Evolutionary conservation across 495 filamentous ascomycete species (phyloP).

Genomic region (Mytilinidion resinicola): DNA sequence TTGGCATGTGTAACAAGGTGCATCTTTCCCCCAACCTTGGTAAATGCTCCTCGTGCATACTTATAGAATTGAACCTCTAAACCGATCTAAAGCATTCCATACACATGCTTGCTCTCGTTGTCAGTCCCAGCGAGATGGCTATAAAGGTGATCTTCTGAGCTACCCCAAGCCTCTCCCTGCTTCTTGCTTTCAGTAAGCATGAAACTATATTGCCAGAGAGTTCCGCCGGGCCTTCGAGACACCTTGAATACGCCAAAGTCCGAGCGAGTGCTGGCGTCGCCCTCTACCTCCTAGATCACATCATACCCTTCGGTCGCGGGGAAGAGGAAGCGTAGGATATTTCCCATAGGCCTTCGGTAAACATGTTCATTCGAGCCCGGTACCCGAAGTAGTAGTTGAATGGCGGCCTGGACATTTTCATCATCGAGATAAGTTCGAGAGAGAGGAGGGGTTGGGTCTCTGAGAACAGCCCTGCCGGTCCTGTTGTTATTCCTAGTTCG

Average conservation of each 20-base stretch:
- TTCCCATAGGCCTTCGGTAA: constrained; percentile 16
- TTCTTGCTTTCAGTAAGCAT: constrained; percentile 10
- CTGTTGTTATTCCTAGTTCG: constrained; percentile 11
- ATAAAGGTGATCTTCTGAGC: constrained; percentile 8
- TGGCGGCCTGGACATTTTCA: constrained; percentile 9
- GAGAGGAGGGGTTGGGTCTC: constrained; percentile 16
- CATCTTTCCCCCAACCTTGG: constrained; percentile 9
- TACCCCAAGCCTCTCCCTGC: background rate
- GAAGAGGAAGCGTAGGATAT: constrained; percentile 13
- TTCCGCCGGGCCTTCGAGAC: constrained; percentile 8
- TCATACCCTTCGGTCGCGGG: constrained; percentile 11
- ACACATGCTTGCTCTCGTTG: constrained; percentile 11
- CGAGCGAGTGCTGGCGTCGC: background rate
- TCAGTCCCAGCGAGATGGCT: background rate
- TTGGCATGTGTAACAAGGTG: constrained; percentile 12
- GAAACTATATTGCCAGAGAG: constrained; percentile 7
- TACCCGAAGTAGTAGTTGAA: constrained; percentile 9
- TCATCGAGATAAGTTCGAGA: constrained; percentile 18
- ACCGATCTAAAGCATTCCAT: constrained; percentile 16
- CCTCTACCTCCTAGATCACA: constrained; percentile 5
- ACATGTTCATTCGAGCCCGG: constrained; percentile 13
- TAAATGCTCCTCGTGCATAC: constrained; percentile 4
- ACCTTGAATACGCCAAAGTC: constrained; percentile 11
- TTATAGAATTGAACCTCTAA: constrained; percentile 15
- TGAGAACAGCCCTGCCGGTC: constrained; percentile 13